Conservation (phyloP, 2,329 filamentous ascomycete genomes). For the Aspergillus jensenii region DNA sequence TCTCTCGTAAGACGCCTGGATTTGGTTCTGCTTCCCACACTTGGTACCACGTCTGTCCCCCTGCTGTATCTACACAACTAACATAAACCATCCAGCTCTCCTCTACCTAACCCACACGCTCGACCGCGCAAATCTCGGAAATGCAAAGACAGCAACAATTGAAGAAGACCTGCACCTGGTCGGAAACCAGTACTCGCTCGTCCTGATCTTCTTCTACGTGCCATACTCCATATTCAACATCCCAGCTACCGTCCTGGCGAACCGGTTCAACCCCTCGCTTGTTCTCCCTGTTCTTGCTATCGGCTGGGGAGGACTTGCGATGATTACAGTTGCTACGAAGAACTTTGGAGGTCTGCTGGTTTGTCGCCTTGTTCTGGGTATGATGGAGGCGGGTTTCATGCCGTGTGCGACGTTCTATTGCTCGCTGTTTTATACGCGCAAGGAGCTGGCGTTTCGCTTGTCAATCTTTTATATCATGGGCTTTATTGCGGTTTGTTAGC, state of each 20-base stretch:
- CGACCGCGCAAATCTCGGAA: slow-evolving; percentile 2
- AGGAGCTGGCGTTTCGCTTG: neutral
- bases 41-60: neutral
- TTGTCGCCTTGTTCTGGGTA: neutral
- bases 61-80: neutral
- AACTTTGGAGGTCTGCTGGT: neutral
- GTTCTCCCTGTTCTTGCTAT: neutral
- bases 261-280: neutral
- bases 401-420: neutral
- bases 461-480: neutral
- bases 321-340: neutral
- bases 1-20: neutral
- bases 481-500: neutral
- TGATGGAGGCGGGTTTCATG: neutral
- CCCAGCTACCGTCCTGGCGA: neutral
- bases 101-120: slow-evolving; percentile 1
- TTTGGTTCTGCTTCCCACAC: neutral
- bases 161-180: neutral
- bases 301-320: neutral
- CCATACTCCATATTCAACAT: neutral
- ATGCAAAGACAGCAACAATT: slow-evolving; percentile 1
- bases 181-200: neutral
- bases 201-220: neutral
- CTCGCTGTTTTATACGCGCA: neutral
- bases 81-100: neutral